These are phyloP conservation scores for Astragalus membranaceus DNA, from an alignment of 306 rosid species.

Conservation along the genomic window DNA sequence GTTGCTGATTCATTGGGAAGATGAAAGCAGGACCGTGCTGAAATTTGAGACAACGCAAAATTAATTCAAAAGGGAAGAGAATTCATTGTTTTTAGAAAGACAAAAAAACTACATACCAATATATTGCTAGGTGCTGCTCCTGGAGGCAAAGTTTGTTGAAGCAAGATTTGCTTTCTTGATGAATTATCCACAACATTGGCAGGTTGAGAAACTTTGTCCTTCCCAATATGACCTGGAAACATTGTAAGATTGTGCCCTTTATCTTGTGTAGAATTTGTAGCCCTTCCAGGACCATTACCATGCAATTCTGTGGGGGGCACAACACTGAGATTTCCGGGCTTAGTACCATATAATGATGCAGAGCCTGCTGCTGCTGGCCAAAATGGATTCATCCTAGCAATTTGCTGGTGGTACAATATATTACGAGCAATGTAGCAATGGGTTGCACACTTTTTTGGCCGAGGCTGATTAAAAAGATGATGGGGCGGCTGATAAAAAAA, in stretches of 20 bases:
- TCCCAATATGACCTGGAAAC: constrained; percentile 57
- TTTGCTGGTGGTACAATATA: constrained; percentile 65
- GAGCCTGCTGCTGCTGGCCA: constrained; percentile 94
- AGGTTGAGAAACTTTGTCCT: constrained; percentile 67
- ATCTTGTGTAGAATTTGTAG: constrained; percentile 50
- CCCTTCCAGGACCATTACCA: constrained; percentile 42
- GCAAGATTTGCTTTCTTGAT: constrained; percentile 74
- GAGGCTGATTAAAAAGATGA: constrained; percentile 66
- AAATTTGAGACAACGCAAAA: neutral
- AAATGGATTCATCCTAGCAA: constrained; percentile 79
- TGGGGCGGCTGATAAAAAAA: constrained; percentile 55
- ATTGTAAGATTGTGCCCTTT: constrained; percentile 61
- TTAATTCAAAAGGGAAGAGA: neutral
- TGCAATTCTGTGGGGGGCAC: constrained; percentile 60
- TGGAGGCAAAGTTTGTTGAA: constrained; percentile 77
- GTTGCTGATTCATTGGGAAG: constrained; percentile 86
- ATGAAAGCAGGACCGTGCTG: constrained; percentile 94
- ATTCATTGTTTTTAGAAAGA: neutral
- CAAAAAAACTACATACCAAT: constrained; percentile 41
- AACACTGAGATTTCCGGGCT: constrained; percentile 54
- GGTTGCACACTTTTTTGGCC: constrained; percentile 89
- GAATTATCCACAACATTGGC: constrained; percentile 51
- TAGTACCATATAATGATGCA: constrained; percentile 67
- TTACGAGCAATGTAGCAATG: constrained; percentile 90
- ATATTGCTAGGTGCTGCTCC: constrained; percentile 82